Evolutionary conservation across 1,139 yeast species (phyloP).

Genomic region (Candida tetrigidarum): DNA sequence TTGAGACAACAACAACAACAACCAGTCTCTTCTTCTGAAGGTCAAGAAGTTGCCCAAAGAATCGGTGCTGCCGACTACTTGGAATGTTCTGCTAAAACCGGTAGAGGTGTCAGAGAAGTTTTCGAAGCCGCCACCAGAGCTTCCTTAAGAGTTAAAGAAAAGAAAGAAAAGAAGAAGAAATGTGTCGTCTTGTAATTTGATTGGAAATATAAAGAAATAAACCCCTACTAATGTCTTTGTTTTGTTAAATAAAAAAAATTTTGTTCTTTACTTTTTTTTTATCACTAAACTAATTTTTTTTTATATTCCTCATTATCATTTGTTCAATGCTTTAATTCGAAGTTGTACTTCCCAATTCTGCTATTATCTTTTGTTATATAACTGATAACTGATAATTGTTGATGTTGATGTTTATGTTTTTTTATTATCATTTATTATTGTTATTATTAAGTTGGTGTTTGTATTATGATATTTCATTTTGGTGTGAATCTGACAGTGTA

Average conservation of each 20-base stretch:
- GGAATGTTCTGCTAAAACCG: constrained; percentile 94
- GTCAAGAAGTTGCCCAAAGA: constrained; percentile 82
- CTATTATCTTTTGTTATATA: neutral
- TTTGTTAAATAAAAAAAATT: too few relatives aligned
- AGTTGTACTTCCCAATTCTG: constrained; percentile 2
- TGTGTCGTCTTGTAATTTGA: constrained; percentile 58
- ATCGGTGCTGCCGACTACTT: constrained; percentile 86
- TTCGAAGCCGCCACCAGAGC: constrained; percentile 94
- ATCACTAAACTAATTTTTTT: neutral
- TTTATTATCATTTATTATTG: neutral
- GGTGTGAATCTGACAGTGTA: neutral
- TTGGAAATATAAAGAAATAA: neutral
- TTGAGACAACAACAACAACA: constrained; percentile 74
- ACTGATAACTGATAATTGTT: neutral
- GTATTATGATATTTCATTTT: neutral
- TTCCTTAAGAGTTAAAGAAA: constrained; percentile 68
- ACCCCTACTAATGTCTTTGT: constrained; percentile 1
- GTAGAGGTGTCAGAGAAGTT: constrained; percentile 89
- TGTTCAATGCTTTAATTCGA: constrained; percentile 4
- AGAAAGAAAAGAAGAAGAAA: constrained; percentile 58
- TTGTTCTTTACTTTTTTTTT: neutral
- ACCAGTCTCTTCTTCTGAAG: constrained; percentile 80
- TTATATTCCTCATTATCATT: constrained; percentile 1
- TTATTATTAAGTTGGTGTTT: neutral
- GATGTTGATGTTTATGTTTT: neutral